Conservation (phyloP, 371 early-diverging fungal species). For the Rhizopus delemar region DNA sequence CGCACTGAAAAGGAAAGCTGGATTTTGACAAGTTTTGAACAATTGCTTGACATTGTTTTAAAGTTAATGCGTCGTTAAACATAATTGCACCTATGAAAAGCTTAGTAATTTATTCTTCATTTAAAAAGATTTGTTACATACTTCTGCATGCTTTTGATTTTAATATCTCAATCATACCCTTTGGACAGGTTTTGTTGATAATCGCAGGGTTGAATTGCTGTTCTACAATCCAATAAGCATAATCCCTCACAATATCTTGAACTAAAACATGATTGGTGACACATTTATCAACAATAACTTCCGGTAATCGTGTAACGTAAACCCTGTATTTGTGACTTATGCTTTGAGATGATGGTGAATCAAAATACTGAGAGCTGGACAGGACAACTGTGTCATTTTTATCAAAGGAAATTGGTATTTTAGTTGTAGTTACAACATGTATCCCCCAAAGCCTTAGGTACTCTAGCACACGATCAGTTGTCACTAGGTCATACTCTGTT, state of each 20-base stretch:
- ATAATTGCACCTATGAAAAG: conserved; percentile 65
- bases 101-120: conserved; percentile 5
- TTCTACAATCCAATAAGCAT: conserved; percentile 41
- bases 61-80: conserved; percentile 68
- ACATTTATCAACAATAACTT: conserved; percentile 66
- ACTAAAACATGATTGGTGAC: conserved; percentile 51
- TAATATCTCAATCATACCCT: conserved; percentile 64
- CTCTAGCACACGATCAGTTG: conserved; percentile 15
- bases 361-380: conserved; percentile 36
- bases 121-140: conserved; percentile 15
- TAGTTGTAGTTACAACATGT: conserved; percentile 19
- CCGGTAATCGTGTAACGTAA: conserved; percentile 42
- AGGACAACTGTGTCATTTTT: conserved; percentile 6
- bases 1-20: conserved; percentile 69
- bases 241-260: conserved; percentile 53
- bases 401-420: neutral
- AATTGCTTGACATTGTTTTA: conserved; percentile 54
- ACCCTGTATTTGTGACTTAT: neutral
- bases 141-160: conserved; percentile 79
- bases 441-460: conserved; percentile 66
- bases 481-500: conserved; percentile 37
- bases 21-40: conserved; percentile 56
- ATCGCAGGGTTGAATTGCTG: conserved; percentile 14
- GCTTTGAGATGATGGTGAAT: conserved; percentile 26
- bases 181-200: conserved; percentile 55